Conservation (phyloP, 306 rosid species). For the Quercus wislizeni region DNA sequence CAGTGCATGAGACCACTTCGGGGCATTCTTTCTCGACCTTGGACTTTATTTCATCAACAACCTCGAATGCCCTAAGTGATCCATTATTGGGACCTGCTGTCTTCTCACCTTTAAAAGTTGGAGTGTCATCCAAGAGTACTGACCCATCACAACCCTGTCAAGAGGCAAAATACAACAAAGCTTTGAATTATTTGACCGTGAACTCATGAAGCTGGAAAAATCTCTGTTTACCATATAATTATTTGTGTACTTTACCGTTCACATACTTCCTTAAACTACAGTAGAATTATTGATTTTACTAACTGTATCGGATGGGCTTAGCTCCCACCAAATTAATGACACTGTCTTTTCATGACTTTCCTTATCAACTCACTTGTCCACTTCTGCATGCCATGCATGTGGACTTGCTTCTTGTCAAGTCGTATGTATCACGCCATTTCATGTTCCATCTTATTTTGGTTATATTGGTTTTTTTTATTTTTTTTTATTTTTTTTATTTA, state of each 20-base stretch:
- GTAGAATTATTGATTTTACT: neutral
- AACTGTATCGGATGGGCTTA: neutral
- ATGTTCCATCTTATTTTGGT: too few relatives aligned
- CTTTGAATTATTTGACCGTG: neutral
- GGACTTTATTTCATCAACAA: constrained; percentile 55
- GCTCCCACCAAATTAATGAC: neutral
- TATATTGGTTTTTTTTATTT: too few relatives aligned
- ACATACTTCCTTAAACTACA: neutral
- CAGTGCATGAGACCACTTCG: constrained; percentile 75
- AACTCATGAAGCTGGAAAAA: neutral
- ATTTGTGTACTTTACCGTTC: neutral
- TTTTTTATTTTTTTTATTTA: too few relatives aligned
- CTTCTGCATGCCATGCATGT: neutral
- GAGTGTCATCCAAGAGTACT: constrained; percentile 63
- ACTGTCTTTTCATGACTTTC: neutral
- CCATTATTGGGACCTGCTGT: constrained; percentile 57
- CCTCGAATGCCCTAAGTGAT: constrained; percentile 60
- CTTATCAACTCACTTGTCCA: neutral
- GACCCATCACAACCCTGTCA: constrained; percentile 88
- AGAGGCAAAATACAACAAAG: neutral
- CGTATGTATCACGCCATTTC: too few relatives aligned
- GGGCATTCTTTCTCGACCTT: constrained; percentile 55
- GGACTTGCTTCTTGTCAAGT: neutral
- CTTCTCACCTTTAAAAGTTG: constrained; percentile 58
- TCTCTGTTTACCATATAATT: neutral